Evolutionary conservation across 1,139 yeast genomes (phyloP).

Genomic region (Saccharomyces hybrid): DNA sequence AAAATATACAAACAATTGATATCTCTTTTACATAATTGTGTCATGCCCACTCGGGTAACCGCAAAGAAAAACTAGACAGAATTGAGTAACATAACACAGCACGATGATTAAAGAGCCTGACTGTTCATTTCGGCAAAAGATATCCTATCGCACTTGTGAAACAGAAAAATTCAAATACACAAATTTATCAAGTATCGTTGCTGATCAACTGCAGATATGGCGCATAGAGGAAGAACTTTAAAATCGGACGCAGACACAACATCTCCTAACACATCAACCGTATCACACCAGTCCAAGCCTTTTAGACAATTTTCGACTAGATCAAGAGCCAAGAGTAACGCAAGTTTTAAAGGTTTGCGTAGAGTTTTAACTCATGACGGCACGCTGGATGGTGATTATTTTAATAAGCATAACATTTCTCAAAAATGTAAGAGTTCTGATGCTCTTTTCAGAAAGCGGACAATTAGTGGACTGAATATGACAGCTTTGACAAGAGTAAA

Average conservation of each 20-base stretch:
- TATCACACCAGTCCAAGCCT: conserved; percentile 3
- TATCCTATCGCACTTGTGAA: no score
- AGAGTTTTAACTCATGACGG: conserved; percentile 24
- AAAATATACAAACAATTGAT: no score
- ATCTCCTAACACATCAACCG: background rate
- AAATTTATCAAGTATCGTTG: background rate
- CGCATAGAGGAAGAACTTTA: background rate
- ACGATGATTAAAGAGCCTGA: no score
- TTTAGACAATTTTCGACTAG: conserved; percentile 30
- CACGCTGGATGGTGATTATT: conserved; percentile 9
- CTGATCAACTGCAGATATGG: background rate
- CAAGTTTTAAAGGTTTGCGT: conserved; percentile 30
- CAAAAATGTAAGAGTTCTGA: conserved; percentile 27
- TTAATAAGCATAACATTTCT: conserved; percentile 11
- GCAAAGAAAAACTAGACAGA: no score
- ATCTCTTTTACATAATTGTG: no score
- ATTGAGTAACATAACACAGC: no score
- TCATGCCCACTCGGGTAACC: no score
- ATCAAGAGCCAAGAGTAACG: conserved; percentile 29
- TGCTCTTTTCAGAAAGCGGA: conserved; percentile 24
- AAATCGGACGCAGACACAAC: background rate
- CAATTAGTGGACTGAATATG: conserved; percentile 30
- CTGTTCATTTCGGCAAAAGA: no score
- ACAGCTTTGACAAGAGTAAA: conserved; percentile 23
- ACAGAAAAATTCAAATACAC: no score